Evolutionary conservation across 352 stramenopile species (phyloP).

Genomic region (Phytophthora ramorum): DNA sequence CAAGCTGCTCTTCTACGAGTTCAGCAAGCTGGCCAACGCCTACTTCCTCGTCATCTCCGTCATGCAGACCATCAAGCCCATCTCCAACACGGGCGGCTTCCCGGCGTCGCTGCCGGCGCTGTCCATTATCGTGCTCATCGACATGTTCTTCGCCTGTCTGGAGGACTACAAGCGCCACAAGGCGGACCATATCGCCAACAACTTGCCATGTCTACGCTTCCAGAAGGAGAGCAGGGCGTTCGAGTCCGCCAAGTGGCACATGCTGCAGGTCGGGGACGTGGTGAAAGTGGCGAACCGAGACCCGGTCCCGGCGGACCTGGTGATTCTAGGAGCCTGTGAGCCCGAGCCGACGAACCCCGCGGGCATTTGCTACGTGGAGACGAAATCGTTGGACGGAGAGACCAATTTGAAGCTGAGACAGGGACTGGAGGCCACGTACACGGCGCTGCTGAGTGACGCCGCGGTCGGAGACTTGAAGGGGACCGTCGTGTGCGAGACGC

Average conservation of each 20-base stretch:
- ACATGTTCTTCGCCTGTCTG: constrained; percentile 92
- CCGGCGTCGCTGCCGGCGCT: constrained; percentile 91
- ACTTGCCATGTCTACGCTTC: constrained; percentile 67
- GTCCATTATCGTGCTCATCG: constrained; percentile 93
- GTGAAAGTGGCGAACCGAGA: constrained; percentile 92
- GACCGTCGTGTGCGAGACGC: constrained; percentile 78
- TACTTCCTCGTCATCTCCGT: constrained; percentile 95
- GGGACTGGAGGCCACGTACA: constrained; percentile 82
- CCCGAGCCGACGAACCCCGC: constrained; percentile 66
- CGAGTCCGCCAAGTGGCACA: constrained; percentile 72
- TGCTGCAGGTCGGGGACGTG: constrained; percentile 88
- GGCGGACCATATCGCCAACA: constrained; percentile 89
- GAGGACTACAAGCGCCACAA: constrained; percentile 93
- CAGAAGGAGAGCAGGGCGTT: constrained; percentile 50
- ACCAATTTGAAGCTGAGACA: constrained; percentile 94
- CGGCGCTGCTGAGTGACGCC: constrained; percentile 56
- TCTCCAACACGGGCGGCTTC: constrained; percentile 93
- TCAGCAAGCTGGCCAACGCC: constrained; percentile 92
- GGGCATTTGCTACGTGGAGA: constrained; percentile 93
- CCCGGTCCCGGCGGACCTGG: constrained; percentile 83
- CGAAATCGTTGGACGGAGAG: constrained; percentile 93
- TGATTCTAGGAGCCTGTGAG: constrained; percentile 88
- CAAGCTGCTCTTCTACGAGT: constrained; percentile 92
- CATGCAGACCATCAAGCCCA: constrained; percentile 92
- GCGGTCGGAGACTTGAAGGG: constrained; percentile 61